A percentile compares a stretch with the other conserved stretches of the same genome.
These are phyloP conservation scores for Niebla homalea DNA, from an alignment of 495 filamentous ascomycete genomes.

Conservation along the genomic window DNA sequence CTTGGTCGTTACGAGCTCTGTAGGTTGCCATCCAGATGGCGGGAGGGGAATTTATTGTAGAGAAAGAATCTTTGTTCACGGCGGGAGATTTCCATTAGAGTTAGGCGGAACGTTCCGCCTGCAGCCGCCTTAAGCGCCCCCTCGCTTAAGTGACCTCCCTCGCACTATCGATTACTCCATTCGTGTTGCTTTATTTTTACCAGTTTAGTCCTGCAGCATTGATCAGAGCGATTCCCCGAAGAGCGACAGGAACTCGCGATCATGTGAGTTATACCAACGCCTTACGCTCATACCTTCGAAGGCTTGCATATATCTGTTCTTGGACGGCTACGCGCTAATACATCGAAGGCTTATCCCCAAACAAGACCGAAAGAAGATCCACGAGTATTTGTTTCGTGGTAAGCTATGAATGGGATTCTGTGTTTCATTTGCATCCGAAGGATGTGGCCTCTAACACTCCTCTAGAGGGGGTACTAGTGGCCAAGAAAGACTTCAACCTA, in stretches of 20 bases:
- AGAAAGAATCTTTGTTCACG: too few species aligned
- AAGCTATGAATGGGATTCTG: conserved; percentile 20
- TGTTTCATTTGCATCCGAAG: not conserved
- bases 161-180: too few species aligned
- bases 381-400: conserved; percentile 99
- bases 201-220: conserved; percentile 8
- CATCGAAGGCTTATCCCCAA: conserved; percentile 84
- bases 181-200: too few species aligned
- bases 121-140: too few species aligned
- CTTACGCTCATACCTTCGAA: not conserved
- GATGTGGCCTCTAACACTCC: conserved; percentile 15
- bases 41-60: too few species aligned
- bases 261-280: conserved; percentile 30
- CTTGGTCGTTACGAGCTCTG: too few species aligned
- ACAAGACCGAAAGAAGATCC: conserved; percentile 99
- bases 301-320: conserved; percentile 3
- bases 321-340: too few species aligned
- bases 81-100: too few species aligned
- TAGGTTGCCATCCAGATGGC: too few species aligned
- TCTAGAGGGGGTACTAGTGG: conserved; percentile 92
- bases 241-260: conserved; percentile 45
- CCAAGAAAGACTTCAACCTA: conserved; percentile 95
- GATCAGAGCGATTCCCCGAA: conserved; percentile 48
- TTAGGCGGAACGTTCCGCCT: too few species aligned
- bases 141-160: too few species aligned